A percentile compares a stretch with the other conserved stretches of the same genome.
Evolutionary conservation across 371 early-diverging fungal species (phyloP).

Genomic region (Dinochytrium kinnereticum): DNA sequence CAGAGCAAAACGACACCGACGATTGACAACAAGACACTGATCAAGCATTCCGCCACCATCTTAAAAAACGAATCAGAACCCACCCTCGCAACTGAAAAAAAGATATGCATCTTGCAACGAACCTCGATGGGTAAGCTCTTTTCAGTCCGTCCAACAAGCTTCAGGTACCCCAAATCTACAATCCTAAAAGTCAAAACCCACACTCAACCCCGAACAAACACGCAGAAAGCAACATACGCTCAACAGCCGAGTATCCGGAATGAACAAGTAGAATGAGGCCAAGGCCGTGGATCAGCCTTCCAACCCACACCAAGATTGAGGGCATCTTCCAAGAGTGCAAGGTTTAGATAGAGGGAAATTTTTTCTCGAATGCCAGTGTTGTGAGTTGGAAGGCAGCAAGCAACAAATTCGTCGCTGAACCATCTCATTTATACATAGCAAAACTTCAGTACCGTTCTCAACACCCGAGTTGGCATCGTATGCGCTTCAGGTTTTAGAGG

Average conservation of each 20-base stretch:
- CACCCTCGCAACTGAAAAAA: background rate
- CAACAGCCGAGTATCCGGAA: slow-evolving; percentile 44
- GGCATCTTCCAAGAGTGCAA: too few species aligned
- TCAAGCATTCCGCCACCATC: slow-evolving; percentile 39
- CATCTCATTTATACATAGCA: background rate
- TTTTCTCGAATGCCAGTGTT: too few species aligned
- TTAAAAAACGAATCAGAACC: background rate
- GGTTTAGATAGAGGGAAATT: too few species aligned
- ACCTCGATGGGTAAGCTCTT: slow-evolving; percentile 30
- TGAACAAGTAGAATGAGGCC: slow-evolving; percentile 39
- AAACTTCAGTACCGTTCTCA: slow-evolving; percentile 3
- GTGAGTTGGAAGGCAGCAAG: background rate
- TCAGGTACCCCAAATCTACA: slow-evolving; percentile 38
- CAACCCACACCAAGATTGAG: slow-evolving; percentile 4
- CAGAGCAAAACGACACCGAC: slow-evolving; percentile 27
- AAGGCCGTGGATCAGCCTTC: background rate
- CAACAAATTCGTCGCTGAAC: too few species aligned
- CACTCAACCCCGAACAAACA: too few species aligned
- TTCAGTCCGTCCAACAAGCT: slow-evolving; percentile 28
- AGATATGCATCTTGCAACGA: background rate
- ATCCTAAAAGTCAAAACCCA: background rate
- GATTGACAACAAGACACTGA: slow-evolving; percentile 29
- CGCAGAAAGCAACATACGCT: slow-evolving; percentile 35
- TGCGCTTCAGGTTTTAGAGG: slow-evolving; percentile 16
- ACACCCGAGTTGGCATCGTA: background rate